A percentile compares a stretch with the other conserved stretches of the same genome.
phyloP scores from a whole-genome alignment of 495 filamentous ascomycete species.

The Amniculicola lignicola region DNA sequence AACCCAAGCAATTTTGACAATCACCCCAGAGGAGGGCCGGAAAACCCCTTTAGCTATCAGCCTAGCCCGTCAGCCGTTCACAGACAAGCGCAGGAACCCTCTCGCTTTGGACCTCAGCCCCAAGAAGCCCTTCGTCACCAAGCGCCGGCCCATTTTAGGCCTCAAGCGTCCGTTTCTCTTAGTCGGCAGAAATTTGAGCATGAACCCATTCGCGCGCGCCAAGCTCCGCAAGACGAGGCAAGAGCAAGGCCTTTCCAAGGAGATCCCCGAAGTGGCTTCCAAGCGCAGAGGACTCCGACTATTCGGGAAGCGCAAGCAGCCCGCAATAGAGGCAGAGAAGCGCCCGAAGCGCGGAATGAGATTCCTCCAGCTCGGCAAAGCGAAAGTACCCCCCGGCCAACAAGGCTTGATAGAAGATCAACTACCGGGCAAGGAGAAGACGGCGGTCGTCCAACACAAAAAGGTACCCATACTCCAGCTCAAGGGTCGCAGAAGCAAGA shows the following conservation, averaged over 20 bases:
- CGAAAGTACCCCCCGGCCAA: slow-evolving; percentile 1
- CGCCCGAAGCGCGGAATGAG: slow-evolving; percentile 2
- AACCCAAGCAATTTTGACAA: neutral
- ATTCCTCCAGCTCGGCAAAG: neutral
- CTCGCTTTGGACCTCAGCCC: slow-evolving; percentile 15
- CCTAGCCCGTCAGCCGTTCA: slow-evolving; percentile 4
- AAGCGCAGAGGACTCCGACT: neutral
- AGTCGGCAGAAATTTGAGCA: slow-evolving; percentile 13
- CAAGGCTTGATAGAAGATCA: neutral
- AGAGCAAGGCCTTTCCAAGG: slow-evolving; percentile 5
- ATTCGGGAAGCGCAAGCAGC: neutral
- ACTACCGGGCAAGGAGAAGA: neutral
- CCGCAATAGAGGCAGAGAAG: neutral
- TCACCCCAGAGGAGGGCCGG: neutral
- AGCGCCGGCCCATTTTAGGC: slow-evolving; percentile 13
- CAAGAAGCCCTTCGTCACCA: slow-evolving; percentile 18
- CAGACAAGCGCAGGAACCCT: slow-evolving; percentile 20
- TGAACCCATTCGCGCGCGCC: slow-evolving; percentile 13
- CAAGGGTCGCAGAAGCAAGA: slow-evolving; percentile 7
- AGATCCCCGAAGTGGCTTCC: neutral
- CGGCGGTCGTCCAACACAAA: neutral
- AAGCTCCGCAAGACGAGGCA: slow-evolving; percentile 18
- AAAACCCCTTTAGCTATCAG: slow-evolving; percentile 9
- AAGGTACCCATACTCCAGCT: slow-evolving; percentile 1
- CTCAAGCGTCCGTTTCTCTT: slow-evolving; percentile 7